Evolutionary conservation across 805 yeast genomes (phyloP).

Genomic region (Priceomyces melissophilus): DNA sequence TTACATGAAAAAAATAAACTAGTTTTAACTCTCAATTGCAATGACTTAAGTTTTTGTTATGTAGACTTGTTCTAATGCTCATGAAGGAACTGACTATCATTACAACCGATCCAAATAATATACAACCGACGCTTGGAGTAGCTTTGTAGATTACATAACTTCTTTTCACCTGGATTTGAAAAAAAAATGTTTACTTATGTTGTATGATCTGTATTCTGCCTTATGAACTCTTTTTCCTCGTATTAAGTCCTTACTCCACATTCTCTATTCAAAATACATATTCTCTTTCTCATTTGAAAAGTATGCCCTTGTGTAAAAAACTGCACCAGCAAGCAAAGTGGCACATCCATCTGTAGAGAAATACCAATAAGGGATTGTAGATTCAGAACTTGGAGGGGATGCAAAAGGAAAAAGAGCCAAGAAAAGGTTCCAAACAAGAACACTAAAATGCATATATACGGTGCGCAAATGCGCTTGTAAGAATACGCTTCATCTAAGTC

Average conservation of each 20-base stretch:
- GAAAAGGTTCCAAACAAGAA: constrained; percentile 48
- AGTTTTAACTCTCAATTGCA: constrained; percentile 39
- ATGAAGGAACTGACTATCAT: constrained; percentile 80
- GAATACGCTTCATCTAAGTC: background rate
- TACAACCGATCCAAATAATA: constrained; percentile 67
- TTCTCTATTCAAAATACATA: constrained; percentile 1
- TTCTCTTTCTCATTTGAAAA: background rate
- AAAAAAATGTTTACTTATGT: background rate
- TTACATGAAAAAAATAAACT: no score
- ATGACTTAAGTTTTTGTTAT: constrained; percentile 41
- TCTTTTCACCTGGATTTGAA: no score
- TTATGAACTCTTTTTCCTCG: background rate
- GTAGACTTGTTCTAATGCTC: constrained; percentile 51
- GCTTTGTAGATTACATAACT: constrained; percentile 29
- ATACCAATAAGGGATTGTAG: constrained; percentile 51
- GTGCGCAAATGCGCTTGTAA: constrained; percentile 20
- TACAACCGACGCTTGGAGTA: constrained; percentile 57
- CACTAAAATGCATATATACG: constrained; percentile 26
- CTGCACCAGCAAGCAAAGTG: constrained; percentile 41
- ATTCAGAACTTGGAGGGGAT: constrained; percentile 43
- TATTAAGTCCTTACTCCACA: background rate
- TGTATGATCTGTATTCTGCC: background rate
- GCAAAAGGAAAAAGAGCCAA: constrained; percentile 55
- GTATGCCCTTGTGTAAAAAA: constrained; percentile 16
- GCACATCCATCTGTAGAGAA: constrained; percentile 53